These are phyloP conservation scores for Fonsecaea erecta DNA, from an alignment of 2,329 filamentous ascomycete genomes.

Conservation along the genomic window DNA sequence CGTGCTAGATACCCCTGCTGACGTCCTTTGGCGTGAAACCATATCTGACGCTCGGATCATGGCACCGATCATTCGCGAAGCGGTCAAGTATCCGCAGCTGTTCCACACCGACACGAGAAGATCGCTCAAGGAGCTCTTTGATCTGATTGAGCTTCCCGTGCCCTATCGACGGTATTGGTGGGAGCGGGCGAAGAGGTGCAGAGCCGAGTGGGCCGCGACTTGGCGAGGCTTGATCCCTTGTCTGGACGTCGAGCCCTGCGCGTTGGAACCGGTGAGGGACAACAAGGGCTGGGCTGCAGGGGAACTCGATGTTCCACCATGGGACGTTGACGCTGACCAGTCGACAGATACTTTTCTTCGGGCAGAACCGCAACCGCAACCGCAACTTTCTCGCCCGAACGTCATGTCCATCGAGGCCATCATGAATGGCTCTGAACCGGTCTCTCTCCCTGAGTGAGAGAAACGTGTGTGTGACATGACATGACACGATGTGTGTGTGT, in stretches of 20 bases:
- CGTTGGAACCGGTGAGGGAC: neutral
- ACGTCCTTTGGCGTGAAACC: neutral
- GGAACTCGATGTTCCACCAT: neutral
- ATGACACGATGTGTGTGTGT: no score
- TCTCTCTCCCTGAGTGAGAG: neutral
- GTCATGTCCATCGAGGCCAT: neutral
- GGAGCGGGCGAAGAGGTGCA: neutral
- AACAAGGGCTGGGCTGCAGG: neutral
- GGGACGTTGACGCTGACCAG: neutral
- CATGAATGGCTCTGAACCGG: neutral
- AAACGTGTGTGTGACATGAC: neutral
- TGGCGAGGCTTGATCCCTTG: neutral
- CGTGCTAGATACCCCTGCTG: neutral
- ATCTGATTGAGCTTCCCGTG: neutral
- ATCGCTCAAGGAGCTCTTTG: conserved; percentile 7
- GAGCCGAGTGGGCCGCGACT: neutral
- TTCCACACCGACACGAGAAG: conserved; percentile 2
- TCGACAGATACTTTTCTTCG: neutral
- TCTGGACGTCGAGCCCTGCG: no score
- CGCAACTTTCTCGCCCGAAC: neutral
- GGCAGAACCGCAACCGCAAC: neutral
- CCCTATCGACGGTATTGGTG: neutral
- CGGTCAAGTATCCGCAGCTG: neutral
- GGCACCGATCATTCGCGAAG: neutral
- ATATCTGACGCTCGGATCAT: neutral